Evolutionary conservation across 306 rosid genomes (phyloP).

Genomic region (Crataegus laevigata): DNA sequence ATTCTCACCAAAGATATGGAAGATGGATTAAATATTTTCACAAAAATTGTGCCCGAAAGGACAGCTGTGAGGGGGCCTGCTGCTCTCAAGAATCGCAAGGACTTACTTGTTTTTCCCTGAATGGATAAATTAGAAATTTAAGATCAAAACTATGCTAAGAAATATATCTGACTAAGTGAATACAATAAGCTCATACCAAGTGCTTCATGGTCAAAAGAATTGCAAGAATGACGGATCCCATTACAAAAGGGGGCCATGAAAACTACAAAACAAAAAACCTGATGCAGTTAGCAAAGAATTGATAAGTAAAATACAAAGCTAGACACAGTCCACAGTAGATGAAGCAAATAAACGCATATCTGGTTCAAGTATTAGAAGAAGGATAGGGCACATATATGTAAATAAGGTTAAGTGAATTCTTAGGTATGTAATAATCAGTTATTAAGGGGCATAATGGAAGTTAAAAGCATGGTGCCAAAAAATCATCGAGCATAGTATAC

Average conservation of each 20-base stretch:
- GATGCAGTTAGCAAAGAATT: slow-evolving; percentile 18
- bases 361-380: background rate
- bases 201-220: slow-evolving; percentile 82
- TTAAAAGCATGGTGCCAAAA: background rate
- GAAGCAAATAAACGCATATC: background rate
- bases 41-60: slow-evolving; percentile 58
- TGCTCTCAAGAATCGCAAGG: slow-evolving; percentile 80
- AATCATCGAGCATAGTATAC: background rate
- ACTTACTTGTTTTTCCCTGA: slow-evolving; percentile 88
- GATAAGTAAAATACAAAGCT: slow-evolving; percentile 8
- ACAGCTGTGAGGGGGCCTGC: slow-evolving; percentile 94
- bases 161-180: slow-evolving; percentile 14
- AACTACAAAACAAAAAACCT: slow-evolving; percentile 60
- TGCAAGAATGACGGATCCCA: slow-evolving; percentile 78
- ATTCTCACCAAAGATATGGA: slow-evolving; percentile 78
- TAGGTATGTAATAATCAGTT: background rate
- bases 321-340: background rate
- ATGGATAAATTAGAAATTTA: slow-evolving; percentile 22
- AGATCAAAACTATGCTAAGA: slow-evolving; percentile 16
- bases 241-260: slow-evolving; percentile 85
- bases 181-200: slow-evolving; percentile 51
- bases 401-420: background rate
- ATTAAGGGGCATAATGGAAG: background rate
- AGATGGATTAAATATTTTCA: slow-evolving; percentile 61
- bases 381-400: no score